These are phyloP conservation scores for Penicillium turbatum DNA, from an alignment of 495 filamentous ascomycete genomes.

Conservation along the genomic window DNA sequence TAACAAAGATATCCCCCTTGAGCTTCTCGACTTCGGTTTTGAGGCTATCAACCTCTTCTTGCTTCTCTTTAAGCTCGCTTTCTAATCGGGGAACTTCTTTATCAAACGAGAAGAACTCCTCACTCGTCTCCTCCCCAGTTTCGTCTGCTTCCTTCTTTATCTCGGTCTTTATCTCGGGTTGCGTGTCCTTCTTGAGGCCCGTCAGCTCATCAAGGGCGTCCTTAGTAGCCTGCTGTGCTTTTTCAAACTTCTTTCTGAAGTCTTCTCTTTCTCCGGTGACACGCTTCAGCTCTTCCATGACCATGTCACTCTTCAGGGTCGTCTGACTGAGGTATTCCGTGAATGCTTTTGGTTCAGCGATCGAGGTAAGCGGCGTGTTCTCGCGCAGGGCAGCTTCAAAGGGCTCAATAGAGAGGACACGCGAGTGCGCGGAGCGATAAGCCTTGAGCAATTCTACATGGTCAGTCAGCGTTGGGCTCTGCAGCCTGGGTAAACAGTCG, in stretches of 20 bases:
- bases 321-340: constrained; percentile 93
- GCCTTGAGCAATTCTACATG: constrained; percentile 76
- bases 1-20: constrained; percentile 49
- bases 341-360: constrained; percentile 76
- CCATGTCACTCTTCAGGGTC: constrained; percentile 80
- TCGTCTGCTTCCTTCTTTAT: constrained; percentile 20
- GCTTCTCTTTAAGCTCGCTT: constrained; percentile 53
- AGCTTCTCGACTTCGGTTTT: constrained; percentile 57
- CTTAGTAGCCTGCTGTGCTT: constrained; percentile 61
- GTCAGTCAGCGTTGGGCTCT: constrained; percentile 9
- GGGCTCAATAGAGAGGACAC: constrained; percentile 78
- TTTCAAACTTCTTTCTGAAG: constrained; percentile 68
- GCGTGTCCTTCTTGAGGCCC: constrained; percentile 41
- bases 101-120: constrained; percentile 89
- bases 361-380: constrained; percentile 83
- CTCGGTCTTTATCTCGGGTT: constrained; percentile 15
- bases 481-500: neutral
- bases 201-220: constrained; percentile 51
- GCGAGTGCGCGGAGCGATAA: constrained; percentile 83
- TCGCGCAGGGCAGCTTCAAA: constrained; percentile 90
- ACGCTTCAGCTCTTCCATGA: constrained; percentile 87
- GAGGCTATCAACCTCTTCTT: constrained; percentile 62
- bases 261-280: constrained; percentile 77
- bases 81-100: constrained; percentile 67
- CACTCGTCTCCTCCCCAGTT: constrained; percentile 45